Evolutionary conservation across 805 yeast genomes (phyloP).

Genomic region (Schwanniomyces yamadae): DNA sequence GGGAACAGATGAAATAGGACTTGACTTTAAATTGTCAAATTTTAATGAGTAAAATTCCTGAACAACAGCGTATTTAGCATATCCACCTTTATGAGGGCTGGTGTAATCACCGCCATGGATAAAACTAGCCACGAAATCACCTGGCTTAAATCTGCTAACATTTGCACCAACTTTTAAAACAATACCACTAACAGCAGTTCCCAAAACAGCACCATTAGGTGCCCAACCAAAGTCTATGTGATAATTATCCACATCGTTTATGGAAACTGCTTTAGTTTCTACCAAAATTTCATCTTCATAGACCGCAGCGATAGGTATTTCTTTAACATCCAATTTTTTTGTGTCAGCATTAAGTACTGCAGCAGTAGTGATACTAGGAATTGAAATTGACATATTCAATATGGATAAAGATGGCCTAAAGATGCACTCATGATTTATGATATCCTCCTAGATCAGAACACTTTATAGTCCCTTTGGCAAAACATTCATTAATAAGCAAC

Average conservation of each 20-base stretch:
- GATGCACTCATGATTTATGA: too few relatives aligned
- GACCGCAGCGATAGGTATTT: conserved; percentile 1
- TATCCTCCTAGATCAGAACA: too few relatives aligned
- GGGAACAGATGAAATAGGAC: neutral
- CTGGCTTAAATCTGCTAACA: conserved; percentile 3
- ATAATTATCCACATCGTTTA: conserved; percentile 2
- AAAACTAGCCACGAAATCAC: conserved; percentile 5
- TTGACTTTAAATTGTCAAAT: neutral
- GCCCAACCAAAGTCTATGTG: conserved; percentile 5
- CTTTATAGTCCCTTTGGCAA: too few relatives aligned
- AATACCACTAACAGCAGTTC: conserved; percentile 3
- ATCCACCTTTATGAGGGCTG: conserved; percentile 2
- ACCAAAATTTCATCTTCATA: conserved; percentile 4
- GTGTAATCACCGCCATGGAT: conserved; percentile 5
- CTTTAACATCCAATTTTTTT: conserved; percentile 1
- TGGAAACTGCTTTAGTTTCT: conserved; percentile 1
- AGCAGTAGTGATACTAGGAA: conserved; percentile 1
- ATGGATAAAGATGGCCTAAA: too few relatives aligned
- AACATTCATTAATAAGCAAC: too few relatives aligned
- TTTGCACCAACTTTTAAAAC: conserved; percentile 4
- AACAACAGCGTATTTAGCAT: conserved; percentile 2
- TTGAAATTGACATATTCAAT: too few relatives aligned
- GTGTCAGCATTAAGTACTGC: neutral
- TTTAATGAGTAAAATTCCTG: conserved; percentile 5
- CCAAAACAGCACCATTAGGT: conserved; percentile 3